A percentile compares a stretch with the other conserved stretches of the same genome.
These are phyloP conservation scores for Rhizopus stolonifer DNA, from an alignment of 371 early-diverging fungal species.

Conservation along the genomic window DNA sequence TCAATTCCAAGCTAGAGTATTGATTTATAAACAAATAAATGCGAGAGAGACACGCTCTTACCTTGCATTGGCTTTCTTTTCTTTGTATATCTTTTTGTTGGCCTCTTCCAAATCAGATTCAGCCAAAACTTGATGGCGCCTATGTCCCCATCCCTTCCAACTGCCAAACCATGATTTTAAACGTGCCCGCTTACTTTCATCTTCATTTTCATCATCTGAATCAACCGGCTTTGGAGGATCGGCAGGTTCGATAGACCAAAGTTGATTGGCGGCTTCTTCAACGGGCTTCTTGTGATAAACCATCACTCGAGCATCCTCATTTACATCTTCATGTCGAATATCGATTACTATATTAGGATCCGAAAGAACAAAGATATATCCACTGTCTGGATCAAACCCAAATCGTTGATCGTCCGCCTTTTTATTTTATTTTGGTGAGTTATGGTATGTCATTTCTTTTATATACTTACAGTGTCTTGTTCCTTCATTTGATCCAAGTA, in stretches of 20 bases:
- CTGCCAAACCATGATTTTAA: conserved; percentile 36
- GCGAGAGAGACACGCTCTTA: neutral
- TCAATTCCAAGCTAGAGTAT: conserved; percentile 37
- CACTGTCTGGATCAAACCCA: conserved; percentile 27
- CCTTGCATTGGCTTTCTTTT: conserved; percentile 32
- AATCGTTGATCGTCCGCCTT: conserved; percentile 34
- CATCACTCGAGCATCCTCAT: conserved; percentile 27
- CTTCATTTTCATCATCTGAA: conserved; percentile 33
- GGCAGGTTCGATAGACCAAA: conserved; percentile 26
- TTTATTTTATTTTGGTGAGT: conserved; percentile 6
- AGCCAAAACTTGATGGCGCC: conserved; percentile 21
- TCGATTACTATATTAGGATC: conserved; percentile 26
- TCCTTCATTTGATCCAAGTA: conserved; percentile 46
- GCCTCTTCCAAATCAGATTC: conserved; percentile 33
- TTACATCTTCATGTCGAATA: conserved; percentile 24
- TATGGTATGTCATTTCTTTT: neutral
- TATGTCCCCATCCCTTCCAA: conserved; percentile 32
- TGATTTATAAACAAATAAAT: neutral
- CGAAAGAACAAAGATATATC: conserved; percentile 28
- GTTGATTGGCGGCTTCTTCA: conserved; percentile 25
- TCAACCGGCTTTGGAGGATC: conserved; percentile 29
- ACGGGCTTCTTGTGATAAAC: conserved; percentile 23
- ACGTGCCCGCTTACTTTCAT: conserved; percentile 34
- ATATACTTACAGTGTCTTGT: conserved; percentile 28
- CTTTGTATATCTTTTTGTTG: conserved; percentile 33